Conservation (phyloP, 2,329 filamentous ascomycete species). For the Colletotrichum endophyticum region DNA sequence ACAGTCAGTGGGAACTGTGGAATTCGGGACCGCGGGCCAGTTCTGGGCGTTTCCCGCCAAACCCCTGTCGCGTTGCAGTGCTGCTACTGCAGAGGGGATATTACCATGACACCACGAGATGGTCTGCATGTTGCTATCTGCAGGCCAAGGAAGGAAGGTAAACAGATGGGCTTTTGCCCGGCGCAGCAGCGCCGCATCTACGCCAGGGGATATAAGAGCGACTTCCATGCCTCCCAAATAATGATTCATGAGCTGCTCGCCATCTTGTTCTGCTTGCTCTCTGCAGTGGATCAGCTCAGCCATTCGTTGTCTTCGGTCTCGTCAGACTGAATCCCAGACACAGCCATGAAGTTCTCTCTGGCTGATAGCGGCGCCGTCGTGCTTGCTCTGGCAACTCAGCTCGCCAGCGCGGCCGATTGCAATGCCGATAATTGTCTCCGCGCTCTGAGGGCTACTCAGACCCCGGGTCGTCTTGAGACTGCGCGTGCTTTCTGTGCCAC, state of each 20-base stretch:
- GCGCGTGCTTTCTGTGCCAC: slow-evolving; percentile 33
- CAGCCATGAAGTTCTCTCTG: neutral
- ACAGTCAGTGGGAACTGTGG: neutral
- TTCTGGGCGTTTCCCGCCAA: neutral
- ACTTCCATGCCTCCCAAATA: neutral
- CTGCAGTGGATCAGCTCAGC: neutral
- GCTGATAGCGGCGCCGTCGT: neutral
- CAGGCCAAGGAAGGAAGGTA: neutral
- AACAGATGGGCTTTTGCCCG: neutral
- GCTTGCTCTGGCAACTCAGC: neutral
- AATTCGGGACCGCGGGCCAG: neutral
- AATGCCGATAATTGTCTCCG: slow-evolving; percentile 39
- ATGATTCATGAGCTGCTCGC: neutral
- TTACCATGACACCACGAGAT: neutral
- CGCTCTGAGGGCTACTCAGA: slow-evolving; percentile 35
- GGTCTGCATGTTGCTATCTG: neutral
- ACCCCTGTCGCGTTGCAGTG: neutral
- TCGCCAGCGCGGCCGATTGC: slow-evolving; percentile 20
- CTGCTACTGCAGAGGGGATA: neutral
- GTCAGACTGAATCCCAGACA: neutral
- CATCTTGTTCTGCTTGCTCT: neutral
- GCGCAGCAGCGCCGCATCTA: neutral
- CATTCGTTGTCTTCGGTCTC: neutral
- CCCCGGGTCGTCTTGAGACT: slow-evolving; percentile 30
- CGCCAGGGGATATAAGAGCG: neutral